These are phyloP conservation scores for Lophiostoma macrostomum DNA, from an alignment of 495 filamentous ascomycete species.

Conservation along the genomic window DNA sequence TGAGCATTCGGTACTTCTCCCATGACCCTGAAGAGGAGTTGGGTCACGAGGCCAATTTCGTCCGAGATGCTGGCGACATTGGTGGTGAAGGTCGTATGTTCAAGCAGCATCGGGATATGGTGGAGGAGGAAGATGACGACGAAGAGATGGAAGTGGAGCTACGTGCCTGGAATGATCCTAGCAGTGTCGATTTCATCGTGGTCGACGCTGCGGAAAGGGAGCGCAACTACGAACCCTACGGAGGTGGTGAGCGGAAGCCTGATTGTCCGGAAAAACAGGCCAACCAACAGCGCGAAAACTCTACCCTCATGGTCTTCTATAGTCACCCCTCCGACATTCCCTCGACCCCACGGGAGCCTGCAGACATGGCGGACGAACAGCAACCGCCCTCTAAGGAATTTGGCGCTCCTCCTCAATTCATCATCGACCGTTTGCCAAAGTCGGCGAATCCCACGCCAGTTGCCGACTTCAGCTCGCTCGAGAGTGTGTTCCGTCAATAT, in stretches of 20 bases:
- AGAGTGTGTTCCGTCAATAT: conserved; percentile 34
- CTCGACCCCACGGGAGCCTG: conserved; percentile 69
- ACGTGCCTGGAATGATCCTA: conserved; percentile 48
- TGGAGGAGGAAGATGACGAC: conserved; percentile 69
- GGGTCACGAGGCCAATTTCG: conserved; percentile 62
- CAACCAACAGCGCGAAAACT: conserved; percentile 69
- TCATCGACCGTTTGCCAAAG: conserved; percentile 32
- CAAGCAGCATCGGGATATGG: conserved; percentile 65
- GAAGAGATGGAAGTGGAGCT: conserved; percentile 49
- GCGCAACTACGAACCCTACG: conserved; percentile 60
- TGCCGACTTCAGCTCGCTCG: conserved; percentile 33
- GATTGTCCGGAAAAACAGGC: conserved; percentile 62
- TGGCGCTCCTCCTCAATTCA: conserved; percentile 47
- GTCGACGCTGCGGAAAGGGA: conserved; percentile 52
- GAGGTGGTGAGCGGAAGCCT: conserved; percentile 55
- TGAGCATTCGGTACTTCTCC: conserved; percentile 68
- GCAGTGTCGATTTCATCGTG: conserved; percentile 53
- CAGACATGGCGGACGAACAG: conserved; percentile 41
- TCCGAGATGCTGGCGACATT: conserved; percentile 67
- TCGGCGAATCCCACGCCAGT: conserved; percentile 20
- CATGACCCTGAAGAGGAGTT: conserved; percentile 79
- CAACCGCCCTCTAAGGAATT: conserved; percentile 45
- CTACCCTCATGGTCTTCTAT: conserved; percentile 82
- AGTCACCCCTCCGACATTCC: conserved; percentile 72
- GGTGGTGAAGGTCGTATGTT: conserved; percentile 77